Evolutionary conservation across 805 yeast species (phyloP).

Genomic region (Tetrapisispora arboricola): DNA sequence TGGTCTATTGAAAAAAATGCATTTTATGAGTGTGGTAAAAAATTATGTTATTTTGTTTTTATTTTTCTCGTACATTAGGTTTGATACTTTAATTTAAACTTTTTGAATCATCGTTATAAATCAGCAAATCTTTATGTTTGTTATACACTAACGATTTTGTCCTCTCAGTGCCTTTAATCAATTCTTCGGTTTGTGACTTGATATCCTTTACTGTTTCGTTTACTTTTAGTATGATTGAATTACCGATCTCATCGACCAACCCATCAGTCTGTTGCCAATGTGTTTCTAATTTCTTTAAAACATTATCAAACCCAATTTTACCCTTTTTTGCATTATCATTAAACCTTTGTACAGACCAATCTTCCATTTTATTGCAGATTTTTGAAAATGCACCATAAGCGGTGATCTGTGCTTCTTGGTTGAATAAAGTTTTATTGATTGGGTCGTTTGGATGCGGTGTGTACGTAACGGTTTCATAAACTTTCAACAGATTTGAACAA

Average conservation of each 20-base stretch:
- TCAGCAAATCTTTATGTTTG: neutral
- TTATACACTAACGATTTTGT: constrained; percentile 9
- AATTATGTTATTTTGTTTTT: too few relatives aligned
- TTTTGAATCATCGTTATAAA: neutral
- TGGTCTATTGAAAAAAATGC: too few relatives aligned
- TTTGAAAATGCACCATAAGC: constrained; percentile 66
- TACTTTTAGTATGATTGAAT: constrained; percentile 20
- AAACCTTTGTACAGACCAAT: constrained; percentile 85
- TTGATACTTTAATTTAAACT: neutral
- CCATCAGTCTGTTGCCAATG: constrained; percentile 23
- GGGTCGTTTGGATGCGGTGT: constrained; percentile 54
- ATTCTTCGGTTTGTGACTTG: constrained; percentile 14
- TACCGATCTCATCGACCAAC: constrained; percentile 23
- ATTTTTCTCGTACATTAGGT: neutral
- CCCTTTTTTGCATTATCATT: constrained; percentile 81
- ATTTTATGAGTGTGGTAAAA: too few relatives aligned
- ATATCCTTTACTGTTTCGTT: constrained; percentile 26
- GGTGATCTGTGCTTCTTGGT: constrained; percentile 79
- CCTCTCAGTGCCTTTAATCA: constrained; percentile 20
- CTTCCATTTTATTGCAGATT: constrained; percentile 76
- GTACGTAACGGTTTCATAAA: constrained; percentile 80
- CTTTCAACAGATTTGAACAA: constrained; percentile 62
- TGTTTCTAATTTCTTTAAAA: constrained; percentile 40
- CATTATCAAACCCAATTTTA: constrained; percentile 73
- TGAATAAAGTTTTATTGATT: constrained; percentile 45